Base-by-base conservation (phyloP, 257 asterid species). In the Fraxinus quadrangulata region DNA sequence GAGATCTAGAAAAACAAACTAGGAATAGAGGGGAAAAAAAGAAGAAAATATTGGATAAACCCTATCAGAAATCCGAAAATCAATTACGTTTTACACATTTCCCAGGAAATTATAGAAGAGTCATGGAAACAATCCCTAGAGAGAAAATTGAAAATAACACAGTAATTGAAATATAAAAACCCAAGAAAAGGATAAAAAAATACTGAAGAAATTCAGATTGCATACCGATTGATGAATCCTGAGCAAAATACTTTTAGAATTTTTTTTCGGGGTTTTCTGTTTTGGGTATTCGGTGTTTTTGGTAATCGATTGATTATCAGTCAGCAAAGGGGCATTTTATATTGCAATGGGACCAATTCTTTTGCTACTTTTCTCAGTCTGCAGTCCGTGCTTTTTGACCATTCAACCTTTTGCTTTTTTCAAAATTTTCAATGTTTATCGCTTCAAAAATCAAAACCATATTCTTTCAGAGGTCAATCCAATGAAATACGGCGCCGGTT, bases 341-440 rank as follows among this genome's bases (percentile, higher is more conserved):
- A 78, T 75, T 39, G n/a, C 73, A 79, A 65, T 67, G 61, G 61
- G 61, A 19, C 61, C 61, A 42, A 51, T 51, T 51, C 61, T 51
- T 51, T 51, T 16, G 23, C 61, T 51, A 51, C 61, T 51, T 51
- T 51, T 51, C 61, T 51, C 12, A 5, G 76, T 72, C 76, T 47
- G 77, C 45, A 40, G 80, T 80, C 83, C 33, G 72, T 30, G 61
- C 86, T 51, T 84, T 86, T 86, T 86, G 90, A 86, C 90, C 90
- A 79, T 84, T 84, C 88, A 86, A 86, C 51, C 81, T 82, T 80
- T 80, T 78, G 85, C 87, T 84, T 86, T 42, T 42, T 12, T 42
- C 49, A 42, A 42, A 37, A 42, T 86, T 84, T 72, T 81, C 61
- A 79, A 10, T 1, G 61, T 51, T 51, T 51, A 51, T 51, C 61